These are phyloP conservation scores for Parathielavia appendiculata DNA, from an alignment of 495 filamentous ascomycete species.

Conservation along the genomic window DNA sequence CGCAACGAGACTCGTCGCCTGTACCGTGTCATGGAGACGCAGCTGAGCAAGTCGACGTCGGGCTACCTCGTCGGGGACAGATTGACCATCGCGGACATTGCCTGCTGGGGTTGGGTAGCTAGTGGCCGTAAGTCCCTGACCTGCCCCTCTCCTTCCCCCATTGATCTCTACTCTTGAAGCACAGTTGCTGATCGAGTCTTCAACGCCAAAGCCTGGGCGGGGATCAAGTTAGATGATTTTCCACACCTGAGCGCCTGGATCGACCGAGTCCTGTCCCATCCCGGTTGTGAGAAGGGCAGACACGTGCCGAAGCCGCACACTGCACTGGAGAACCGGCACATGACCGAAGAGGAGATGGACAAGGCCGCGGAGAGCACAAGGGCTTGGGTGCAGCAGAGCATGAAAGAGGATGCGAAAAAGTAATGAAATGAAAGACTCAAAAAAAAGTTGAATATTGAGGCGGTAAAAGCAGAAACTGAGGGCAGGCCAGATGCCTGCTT, in stretches of 20 bases:
- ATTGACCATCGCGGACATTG: conserved; percentile 78
- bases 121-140: conserved; percentile 37
- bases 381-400: conserved; percentile 60
- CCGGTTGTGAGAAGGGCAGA: conserved; percentile 69
- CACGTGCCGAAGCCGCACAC: conserved; percentile 67
- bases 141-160: too few relatives aligned
- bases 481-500: too few relatives aligned
- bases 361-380: conserved; percentile 44
- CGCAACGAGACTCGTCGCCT: conserved; percentile 73
- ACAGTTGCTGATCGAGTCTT: not conserved
- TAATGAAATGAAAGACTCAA: conserved; percentile 14
- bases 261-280: conserved; percentile 56
- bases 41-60: conserved; percentile 57
- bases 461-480: not conserved
- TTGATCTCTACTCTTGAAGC: not conserved
- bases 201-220: conserved; percentile 55
- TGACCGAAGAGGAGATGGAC: conserved; percentile 46
- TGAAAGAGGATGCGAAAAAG: conserved; percentile 63
- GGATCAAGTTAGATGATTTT: conserved; percentile 72
- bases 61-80: conserved; percentile 75
- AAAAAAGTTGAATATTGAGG: not conserved
- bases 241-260: conserved; percentile 64
- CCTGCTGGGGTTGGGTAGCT: conserved; percentile 72
- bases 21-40: conserved; percentile 71
- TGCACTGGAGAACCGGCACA: conserved; percentile 47